Base-by-base conservation (phyloP, 202 grass and related monocot species). In the Dendrocalamus latiflorus region DNA sequence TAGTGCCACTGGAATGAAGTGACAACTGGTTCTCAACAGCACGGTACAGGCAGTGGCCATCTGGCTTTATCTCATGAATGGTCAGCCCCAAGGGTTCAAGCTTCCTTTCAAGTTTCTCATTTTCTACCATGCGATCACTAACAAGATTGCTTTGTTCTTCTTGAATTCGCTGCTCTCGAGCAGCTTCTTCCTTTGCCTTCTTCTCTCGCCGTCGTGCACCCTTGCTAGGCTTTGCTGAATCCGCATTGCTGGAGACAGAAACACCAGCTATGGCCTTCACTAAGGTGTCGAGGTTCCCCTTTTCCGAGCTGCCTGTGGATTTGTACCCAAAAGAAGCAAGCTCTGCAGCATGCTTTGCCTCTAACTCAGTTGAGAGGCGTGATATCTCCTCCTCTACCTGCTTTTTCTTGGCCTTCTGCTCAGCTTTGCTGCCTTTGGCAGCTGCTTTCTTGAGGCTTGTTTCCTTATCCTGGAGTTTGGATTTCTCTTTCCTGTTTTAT, bases 401-500 rank as follows among this genome's bases (percentile, higher is more conserved):
- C 70, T 98, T 98, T 75, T 95, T 98, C 89, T 95, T 98, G 15
- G 90, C 82, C 78, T 98, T 98, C 82, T 98, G 93, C 68, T 98
- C 92, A 42, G 89, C 95, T 87, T 98, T 98, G 87, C 93, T 98
- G 77, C 95, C 95, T 91, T 95, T 95, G 9, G 95, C 95, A 24
- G 92, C 95, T 49, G 80, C 87, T 75, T 95, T 98, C 81, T 98
- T 98, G 18, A 98, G 88, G 39, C 55, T 95, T 36, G 92, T 88
- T 85, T 98, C 95, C 78, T 95, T 98, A 67, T 98, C 89, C 84
- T 93, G 89, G 25, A 98, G 89, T 70, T 95, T 91, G 68, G 85
- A 74, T 80, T 94, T 93, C 80, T 95, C 93, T 86, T 95, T 83
- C 85, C 95, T 98, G 87, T 81, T 54, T 78, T 67, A 74, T 50